Evolutionary conservation across 805 yeast species (phyloP), one percentile per base, ranked within the genome.

Genomic region (Brettanomyces bruxellensis): DNA sequence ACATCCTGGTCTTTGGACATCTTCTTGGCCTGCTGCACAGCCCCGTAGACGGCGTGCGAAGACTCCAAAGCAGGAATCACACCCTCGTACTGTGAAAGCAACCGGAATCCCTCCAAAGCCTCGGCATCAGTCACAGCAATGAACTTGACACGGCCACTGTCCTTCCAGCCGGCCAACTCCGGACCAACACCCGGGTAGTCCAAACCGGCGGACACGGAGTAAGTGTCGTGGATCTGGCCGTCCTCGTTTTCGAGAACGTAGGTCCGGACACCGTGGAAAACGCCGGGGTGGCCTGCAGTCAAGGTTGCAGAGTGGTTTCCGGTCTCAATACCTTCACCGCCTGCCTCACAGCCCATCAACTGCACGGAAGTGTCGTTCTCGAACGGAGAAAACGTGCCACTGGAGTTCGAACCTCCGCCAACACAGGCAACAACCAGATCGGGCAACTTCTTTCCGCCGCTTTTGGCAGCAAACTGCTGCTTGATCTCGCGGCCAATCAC

Each of bases 161-260:
- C 82, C 67, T 91, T 91, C 98, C 98, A 93, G 63, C 75, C 79
- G 2, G 98, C 95, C 55, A 93, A 75, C 69, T 93, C 98, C 32
- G 99, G 99, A 40, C 99, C 99, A 41, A 93, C 99, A 68, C 97
- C 99, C 25, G 99, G 99, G 65, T 93, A 93, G 68, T 93, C 99
- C 59, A 93, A 75, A 55, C 99, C 99, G 37, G 99, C 99, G 52
- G 96, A 87, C 36, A 93, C 95, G 23, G 98, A 91, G 65, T 93
- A 98, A 9, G 99, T 93, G 62, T 93, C 99, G 55, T 85, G 95
- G 49, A 93, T 87, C 71, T 93, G 99, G 45, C 99, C 99, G 64
- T 93, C 98, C 14, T 63, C 58, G 58, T 83, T 86, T 70, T 93
- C 99, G 61, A 93, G 75, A 35, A 93, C 95, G 57, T 83, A 93